Conservation (phyloP, 179 eudicot genomes). For the Pouteria campechiana region DNA sequence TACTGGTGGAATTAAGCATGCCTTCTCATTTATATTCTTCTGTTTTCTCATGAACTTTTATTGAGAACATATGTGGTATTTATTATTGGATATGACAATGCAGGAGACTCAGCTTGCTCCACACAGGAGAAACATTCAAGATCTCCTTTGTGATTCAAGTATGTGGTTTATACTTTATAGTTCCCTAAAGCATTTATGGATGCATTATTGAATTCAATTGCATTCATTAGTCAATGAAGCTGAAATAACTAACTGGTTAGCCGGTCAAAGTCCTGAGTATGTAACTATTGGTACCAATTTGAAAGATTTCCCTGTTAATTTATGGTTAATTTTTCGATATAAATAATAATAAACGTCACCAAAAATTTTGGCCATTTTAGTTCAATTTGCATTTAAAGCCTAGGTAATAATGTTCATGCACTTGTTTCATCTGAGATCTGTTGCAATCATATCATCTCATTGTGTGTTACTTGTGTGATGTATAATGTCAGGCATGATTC, state of each 20-base stretch:
- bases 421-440: background rate
- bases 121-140: slow-evolving; percentile 85
- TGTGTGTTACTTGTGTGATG: slow-evolving; percentile 5
- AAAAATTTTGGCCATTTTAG: too few relatives aligned
- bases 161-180: slow-evolving; percentile 12
- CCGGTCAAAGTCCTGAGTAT: too few relatives aligned
- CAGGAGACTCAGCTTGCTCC: slow-evolving; percentile 97
- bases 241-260: too few relatives aligned
- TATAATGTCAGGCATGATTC: slow-evolving; percentile 65
- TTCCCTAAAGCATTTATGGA: background rate
- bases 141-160: slow-evolving; percentile 98
- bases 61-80: background rate
- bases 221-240: background rate
- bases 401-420: too few relatives aligned
- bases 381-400: too few relatives aligned
- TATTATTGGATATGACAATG: slow-evolving; percentile 2
- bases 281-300: too few relatives aligned
- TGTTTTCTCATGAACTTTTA: background rate
- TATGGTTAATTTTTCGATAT: too few relatives aligned
- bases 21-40: too few relatives aligned
- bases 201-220: background rate
- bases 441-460: background rate
- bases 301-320: too few relatives aligned
- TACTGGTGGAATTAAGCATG: too few relatives aligned
- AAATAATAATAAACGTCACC: too few relatives aligned